A percentile compares a stretch with the other conserved stretches of the same genome.
Conservation (phyloP, 441 rosid genomes). For the Populus tomentosa region DNA sequence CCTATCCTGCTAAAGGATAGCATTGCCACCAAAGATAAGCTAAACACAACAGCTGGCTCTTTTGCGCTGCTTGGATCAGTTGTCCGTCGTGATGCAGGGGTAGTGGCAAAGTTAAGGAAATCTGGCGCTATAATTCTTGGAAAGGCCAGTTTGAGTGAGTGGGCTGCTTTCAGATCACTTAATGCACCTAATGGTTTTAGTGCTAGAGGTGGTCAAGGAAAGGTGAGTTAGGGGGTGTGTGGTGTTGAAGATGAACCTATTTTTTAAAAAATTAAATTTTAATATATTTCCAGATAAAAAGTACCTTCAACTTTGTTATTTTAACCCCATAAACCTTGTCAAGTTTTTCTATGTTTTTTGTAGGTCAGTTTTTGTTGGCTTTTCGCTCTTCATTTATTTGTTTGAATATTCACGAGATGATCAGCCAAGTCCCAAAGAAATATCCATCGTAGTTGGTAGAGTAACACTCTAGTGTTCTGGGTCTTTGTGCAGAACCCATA, state of each 20-base stretch:
- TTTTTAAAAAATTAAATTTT: not conserved
- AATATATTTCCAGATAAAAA: constrained; percentile 14
- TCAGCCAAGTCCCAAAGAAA: not conserved
- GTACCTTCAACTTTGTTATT: not conserved
- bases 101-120: constrained; percentile 46
- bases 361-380: not conserved
- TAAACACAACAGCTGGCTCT: constrained; percentile 73
- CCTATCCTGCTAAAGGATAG: constrained; percentile 69
- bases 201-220: constrained; percentile 62
- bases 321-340: not conserved
- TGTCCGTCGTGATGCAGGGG: constrained; percentile 60
- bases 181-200: constrained; percentile 36
- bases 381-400: not conserved
- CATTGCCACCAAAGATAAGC: constrained; percentile 60
- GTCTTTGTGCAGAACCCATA: constrained; percentile 57
- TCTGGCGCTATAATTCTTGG: constrained; percentile 74
- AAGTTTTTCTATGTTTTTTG: too few species aligned
- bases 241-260: too few species aligned
- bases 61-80: constrained; percentile 55
- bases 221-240: constrained; percentile 29
- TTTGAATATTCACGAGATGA: not conserved
- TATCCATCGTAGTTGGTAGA: not conserved
- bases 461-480: not conserved
- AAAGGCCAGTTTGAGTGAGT: constrained; percentile 71
- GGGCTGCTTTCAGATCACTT: constrained; percentile 41